Conservation (phyloP, 2,329 filamentous ascomycete genomes). For the Fusarium coicis region DNA sequence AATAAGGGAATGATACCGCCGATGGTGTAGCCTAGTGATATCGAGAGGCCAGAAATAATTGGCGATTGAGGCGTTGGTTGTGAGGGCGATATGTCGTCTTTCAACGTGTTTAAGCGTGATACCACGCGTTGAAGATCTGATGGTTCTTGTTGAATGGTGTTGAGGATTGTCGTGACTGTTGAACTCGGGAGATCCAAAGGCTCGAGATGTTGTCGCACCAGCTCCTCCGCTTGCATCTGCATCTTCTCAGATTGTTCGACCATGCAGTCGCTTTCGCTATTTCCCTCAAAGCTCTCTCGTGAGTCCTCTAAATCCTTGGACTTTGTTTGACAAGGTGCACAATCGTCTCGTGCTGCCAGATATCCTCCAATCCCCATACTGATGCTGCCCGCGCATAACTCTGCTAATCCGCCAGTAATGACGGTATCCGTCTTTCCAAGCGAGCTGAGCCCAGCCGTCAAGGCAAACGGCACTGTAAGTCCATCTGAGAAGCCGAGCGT, state of each 20-base stretch:
- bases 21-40: slow-evolving; percentile 70
- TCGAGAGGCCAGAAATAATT: slow-evolving; percentile 64
- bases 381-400: slow-evolving; percentile 76
- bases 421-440: slow-evolving; percentile 70
- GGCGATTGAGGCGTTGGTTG: slow-evolving; percentile 46
- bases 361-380: slow-evolving; percentile 80
- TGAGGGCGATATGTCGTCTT: slow-evolving; percentile 1
- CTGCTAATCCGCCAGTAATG: slow-evolving; percentile 75
- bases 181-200: slow-evolving; percentile 45
- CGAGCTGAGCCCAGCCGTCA: slow-evolving; percentile 75
- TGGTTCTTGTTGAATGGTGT: slow-evolving; percentile 39
- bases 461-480: slow-evolving; percentile 78
- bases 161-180: slow-evolving; percentile 40
- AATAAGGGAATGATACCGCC: slow-evolving; percentile 71
- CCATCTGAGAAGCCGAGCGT: slow-evolving; percentile 81
- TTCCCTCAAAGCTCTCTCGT: slow-evolving; percentile 33
- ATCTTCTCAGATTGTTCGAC: slow-evolving; percentile 14
- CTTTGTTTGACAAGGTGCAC: background rate
- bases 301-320: slow-evolving; percentile 36
- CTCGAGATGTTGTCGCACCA: slow-evolving; percentile 48
- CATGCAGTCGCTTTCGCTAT: slow-evolving; percentile 2
- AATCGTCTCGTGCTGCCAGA: slow-evolving; percentile 64
- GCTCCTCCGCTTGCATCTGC: slow-evolving; percentile 19
- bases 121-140: slow-evolving; percentile 46
- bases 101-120: slow-evolving; percentile 30